Conservation (phyloP, 306 rosid species). For the Vicia faba region DNA sequence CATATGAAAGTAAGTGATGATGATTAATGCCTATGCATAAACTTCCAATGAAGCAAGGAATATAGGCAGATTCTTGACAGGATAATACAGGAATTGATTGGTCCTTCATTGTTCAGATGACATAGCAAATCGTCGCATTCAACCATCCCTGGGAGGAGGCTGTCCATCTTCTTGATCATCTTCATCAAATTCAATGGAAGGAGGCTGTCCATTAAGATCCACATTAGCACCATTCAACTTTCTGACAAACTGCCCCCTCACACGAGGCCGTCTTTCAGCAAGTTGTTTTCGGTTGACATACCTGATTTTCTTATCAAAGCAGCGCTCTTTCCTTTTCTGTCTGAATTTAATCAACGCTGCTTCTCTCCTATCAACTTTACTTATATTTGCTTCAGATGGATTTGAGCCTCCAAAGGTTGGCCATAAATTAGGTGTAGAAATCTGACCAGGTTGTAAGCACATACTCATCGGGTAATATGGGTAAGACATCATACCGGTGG, state of each 20-base stretch:
- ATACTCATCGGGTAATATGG: conserved; percentile 70
- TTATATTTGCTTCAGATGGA: conserved; percentile 56
- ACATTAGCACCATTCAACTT: conserved; percentile 72
- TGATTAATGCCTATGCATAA: conserved; percentile 25
- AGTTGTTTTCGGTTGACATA: conserved; percentile 81
- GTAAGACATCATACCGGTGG: conserved; percentile 56
- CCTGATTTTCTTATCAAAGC: conserved; percentile 94
- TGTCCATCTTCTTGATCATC: conserved; percentile 68
- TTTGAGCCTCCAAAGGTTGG: conserved; percentile 62
- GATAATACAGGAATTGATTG: conserved; percentile 2
- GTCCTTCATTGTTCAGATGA: conserved; percentile 14
- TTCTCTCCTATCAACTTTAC: conserved; percentile 89
- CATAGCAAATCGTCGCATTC: conserved; percentile 27
- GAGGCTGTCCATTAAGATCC: conserved; percentile 87
- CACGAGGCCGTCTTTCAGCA: conserved; percentile 92
- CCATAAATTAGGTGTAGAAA: conserved; percentile 69
- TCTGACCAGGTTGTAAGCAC: conserved; percentile 79
- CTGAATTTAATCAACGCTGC: conserved; percentile 93
- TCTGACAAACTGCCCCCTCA: conserved; percentile 93
- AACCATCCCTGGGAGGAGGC: conserved; percentile 46
- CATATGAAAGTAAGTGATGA: conserved; percentile 19
- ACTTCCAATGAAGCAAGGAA: conserved; percentile 21
- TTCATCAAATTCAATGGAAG: conserved; percentile 62
- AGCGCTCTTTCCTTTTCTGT: conserved; percentile 94
- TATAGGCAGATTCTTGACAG: conserved; percentile 18